Conservation (phyloP, 352 stramenopile species). For the Phytophthora hibernalis region DNA sequence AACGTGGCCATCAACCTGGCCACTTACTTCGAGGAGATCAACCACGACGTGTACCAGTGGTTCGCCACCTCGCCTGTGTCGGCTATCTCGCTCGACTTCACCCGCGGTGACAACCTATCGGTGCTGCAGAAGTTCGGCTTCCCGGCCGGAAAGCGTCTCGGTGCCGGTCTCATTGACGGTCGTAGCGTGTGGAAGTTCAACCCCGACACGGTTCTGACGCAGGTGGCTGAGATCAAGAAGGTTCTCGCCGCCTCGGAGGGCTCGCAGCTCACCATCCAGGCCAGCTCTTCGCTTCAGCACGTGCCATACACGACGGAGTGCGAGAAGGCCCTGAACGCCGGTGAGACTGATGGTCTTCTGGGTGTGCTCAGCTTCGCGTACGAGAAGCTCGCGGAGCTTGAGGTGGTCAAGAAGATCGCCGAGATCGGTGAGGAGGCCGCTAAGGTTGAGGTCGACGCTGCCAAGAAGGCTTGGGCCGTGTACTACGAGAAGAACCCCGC, state of each 20-base stretch:
- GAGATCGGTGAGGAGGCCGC: constrained; percentile 63
- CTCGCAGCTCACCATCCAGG: constrained; percentile 81
- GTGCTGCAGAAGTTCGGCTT: constrained; percentile 90
- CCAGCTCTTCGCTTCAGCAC: constrained; percentile 91
- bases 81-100: constrained; percentile 93
- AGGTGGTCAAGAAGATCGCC: constrained; percentile 80
- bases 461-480: constrained; percentile 66
- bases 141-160: constrained; percentile 84
- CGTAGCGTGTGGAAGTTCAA: constrained; percentile 93
- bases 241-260: constrained; percentile 55
- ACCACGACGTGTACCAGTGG: constrained; percentile 91
- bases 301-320: constrained; percentile 88
- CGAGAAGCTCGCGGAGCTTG: constrained; percentile 91
- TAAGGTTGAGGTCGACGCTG: constrained; percentile 56
- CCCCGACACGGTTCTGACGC: constrained; percentile 55
- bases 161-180: constrained; percentile 90
- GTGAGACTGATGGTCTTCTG: constrained; percentile 75
- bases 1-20: constrained; percentile 77
- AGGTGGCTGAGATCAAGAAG: constrained; percentile 70
- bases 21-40: constrained; percentile 93
- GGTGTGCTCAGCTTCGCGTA: constrained; percentile 89
- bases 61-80: constrained; percentile 74
- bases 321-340: constrained; percentile 73
- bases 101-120: constrained; percentile 84
- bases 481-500: constrained; percentile 90